These are phyloP conservation scores for Pythium biforme DNA, from an alignment of 352 stramenopile species.

Conservation along the genomic window DNA sequence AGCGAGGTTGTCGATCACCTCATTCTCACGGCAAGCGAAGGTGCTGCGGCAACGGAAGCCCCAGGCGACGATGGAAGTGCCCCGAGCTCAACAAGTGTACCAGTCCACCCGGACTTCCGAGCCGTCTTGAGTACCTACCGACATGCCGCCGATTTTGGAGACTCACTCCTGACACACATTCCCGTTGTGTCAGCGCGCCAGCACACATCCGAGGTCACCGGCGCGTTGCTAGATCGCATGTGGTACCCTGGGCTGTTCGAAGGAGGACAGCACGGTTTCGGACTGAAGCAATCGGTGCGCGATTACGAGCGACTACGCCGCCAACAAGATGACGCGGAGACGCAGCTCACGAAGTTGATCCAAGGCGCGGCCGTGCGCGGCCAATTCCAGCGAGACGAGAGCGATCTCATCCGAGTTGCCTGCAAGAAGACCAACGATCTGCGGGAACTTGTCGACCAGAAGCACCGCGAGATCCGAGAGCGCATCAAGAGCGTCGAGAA, in stretches of 20 bases:
- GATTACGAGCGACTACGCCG: constrained; percentile 28
- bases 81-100: constrained; percentile 18
- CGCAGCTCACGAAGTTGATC: constrained; percentile 38
- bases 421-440: constrained; percentile 31
- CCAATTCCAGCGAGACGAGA: constrained; percentile 48
- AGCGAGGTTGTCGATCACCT: background rate
- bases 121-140: constrained; percentile 43
- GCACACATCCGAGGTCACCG: constrained; percentile 30
- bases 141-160: constrained; percentile 36
- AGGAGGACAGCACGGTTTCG: constrained; percentile 19
- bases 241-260: constrained; percentile 31
- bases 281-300: constrained; percentile 34
- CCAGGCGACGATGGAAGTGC: background rate
- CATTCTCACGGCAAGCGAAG: background rate
- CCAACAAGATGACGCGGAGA: constrained; percentile 22
- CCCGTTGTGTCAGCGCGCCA: constrained; percentile 37
- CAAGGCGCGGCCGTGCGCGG: constrained; percentile 41
- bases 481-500: constrained; percentile 20
- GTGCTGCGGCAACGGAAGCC: background rate
- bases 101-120: constrained; percentile 40
- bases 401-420: constrained; percentile 30
- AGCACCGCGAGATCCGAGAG: constrained; percentile 18
- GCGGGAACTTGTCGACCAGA: constrained; percentile 17
- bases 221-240: constrained; percentile 47
- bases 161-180: constrained; percentile 27